Evolutionary conservation across 768 basidiomycete species (phyloP).

Genomic region (Rhizopogon rudus): DNA sequence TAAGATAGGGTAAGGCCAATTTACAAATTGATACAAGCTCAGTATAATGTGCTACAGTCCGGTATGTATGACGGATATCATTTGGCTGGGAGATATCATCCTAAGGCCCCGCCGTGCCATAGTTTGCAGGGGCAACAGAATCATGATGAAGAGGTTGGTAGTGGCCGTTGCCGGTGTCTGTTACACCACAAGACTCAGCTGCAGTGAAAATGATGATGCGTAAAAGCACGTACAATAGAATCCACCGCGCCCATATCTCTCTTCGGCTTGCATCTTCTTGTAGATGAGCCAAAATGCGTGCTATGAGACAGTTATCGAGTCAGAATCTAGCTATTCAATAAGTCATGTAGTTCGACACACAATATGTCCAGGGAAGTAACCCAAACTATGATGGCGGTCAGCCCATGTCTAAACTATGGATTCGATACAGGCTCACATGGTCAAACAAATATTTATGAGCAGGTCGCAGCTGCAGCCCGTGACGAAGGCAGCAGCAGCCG

Average conservation of each 20-base stretch:
- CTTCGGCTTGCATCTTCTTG: conserved; percentile 85
- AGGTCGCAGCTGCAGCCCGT: conserved; percentile 85
- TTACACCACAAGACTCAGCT: background rate
- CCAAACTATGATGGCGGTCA: conserved; percentile 43
- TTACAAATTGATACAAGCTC: background rate
- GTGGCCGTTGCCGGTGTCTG: conserved; percentile 35
- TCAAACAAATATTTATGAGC: conserved; percentile 78
- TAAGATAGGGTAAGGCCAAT: conserved; percentile 9
- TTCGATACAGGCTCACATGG: conserved; percentile 47
- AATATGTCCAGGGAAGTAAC: conserved; percentile 66
- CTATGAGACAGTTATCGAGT: conserved; percentile 20
- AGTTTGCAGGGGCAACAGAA: conserved; percentile 23
- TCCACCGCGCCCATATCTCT: conserved; percentile 71
- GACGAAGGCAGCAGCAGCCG: conserved; percentile 72
- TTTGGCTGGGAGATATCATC: background rate
- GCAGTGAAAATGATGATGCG: background rate
- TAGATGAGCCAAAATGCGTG: conserved; percentile 92
- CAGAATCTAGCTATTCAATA: background rate
- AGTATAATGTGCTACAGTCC: background rate
- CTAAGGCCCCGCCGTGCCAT: conserved; percentile 26
- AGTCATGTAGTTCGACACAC: conserved; percentile 24
- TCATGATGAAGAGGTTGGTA: conserved; percentile 25
- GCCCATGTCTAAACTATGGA: background rate
- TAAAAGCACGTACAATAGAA: conserved; percentile 58
- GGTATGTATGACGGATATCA: conserved; percentile 1